Evolutionary conservation across 805 yeast species (phyloP).

Genomic region (Jamesozyma hellenica): DNA sequence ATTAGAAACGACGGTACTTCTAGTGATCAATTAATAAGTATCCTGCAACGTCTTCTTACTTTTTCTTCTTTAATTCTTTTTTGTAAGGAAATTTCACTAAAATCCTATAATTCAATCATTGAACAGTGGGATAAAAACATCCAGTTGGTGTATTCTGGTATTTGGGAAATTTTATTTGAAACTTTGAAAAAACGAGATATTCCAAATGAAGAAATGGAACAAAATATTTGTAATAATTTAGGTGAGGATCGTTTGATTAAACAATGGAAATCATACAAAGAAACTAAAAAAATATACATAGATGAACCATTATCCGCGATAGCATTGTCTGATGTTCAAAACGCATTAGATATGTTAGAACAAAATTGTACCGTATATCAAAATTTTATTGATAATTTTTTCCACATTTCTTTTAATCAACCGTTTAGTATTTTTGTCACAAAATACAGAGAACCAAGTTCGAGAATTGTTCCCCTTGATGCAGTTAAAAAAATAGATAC

Average conservation of each 20-base stretch:
- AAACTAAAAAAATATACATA: constrained; percentile 7
- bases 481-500: constrained; percentile 33
- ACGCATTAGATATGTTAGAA: constrained; percentile 13
- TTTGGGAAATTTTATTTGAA: constrained; percentile 11
- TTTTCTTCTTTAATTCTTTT: constrained; percentile 45
- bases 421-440: constrained; percentile 38
- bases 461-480: constrained; percentile 24
- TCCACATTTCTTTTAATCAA: constrained; percentile 34
- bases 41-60: constrained; percentile 34
- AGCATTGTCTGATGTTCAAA: constrained; percentile 7
- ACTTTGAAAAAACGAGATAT: constrained; percentile 2
- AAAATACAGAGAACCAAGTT: constrained; percentile 14
- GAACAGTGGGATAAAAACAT: constrained; percentile 33
- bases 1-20: constrained; percentile 27
- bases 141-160: constrained; percentile 28
- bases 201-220: constrained; percentile 1
- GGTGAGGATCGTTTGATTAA: constrained; percentile 7
- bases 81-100: constrained; percentile 45
- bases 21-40: constrained; percentile 23
- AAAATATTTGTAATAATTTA: constrained; percentile 5
- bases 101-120: constrained; percentile 37
- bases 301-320: constrained; percentile 5
- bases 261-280: constrained; percentile 14
- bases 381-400: constrained; percentile 37
- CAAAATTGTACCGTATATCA: constrained; percentile 36